These are phyloP conservation scores for Chalciporus sp. DNA, from an alignment of 1,284 basidiomycete genomes.

Conservation along the genomic window DNA sequence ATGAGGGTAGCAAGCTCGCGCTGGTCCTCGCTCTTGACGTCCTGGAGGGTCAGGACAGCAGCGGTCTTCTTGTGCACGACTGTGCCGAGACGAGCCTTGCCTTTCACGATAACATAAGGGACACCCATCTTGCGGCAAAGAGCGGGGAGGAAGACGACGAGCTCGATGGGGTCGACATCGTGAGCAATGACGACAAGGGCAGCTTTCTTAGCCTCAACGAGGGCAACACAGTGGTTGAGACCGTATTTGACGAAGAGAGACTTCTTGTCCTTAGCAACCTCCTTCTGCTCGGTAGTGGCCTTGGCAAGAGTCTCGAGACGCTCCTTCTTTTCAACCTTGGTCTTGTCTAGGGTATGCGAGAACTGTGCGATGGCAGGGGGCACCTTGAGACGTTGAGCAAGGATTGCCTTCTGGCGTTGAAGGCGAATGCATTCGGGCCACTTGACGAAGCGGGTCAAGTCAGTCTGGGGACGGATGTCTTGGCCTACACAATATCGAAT, in stretches of 20 bases:
- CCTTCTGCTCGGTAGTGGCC: conserved; percentile 78
- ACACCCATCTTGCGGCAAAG: conserved; percentile 99
- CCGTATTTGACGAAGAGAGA: conserved; percentile 97
- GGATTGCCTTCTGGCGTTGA: conserved; percentile 98
- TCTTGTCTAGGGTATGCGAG: conserved; percentile 96
- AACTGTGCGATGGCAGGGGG: conserved; percentile 99
- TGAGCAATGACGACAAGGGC: conserved; percentile 96
- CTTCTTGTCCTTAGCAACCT: conserved; percentile 85
- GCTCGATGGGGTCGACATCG: conserved; percentile 98
- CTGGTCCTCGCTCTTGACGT: conserved; percentile 93
- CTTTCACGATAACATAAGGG: conserved; percentile 97
- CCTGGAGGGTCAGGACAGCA: conserved; percentile 88
- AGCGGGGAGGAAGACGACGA: conserved; percentile 97
- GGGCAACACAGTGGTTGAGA: conserved; percentile 94
- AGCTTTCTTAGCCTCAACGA: conserved; percentile 98
- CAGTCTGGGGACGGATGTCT: conserved; percentile 89
- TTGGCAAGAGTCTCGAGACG: conserved; percentile 82
- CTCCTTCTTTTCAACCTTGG: conserved; percentile 97
- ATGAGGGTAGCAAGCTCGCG: conserved; percentile 93
- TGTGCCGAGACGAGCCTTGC: conserved; percentile 95
- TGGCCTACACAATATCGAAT: conserved; percentile 62
- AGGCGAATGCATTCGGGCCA: conserved; percentile 99
- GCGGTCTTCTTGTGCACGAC: conserved; percentile 99
- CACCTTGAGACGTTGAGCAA: conserved; percentile 98
- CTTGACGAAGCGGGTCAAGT: conserved; percentile 98